Evolutionary conservation across 1,139 yeast genomes (phyloP).

Genomic region (Debaryomyces fabryi): DNA sequence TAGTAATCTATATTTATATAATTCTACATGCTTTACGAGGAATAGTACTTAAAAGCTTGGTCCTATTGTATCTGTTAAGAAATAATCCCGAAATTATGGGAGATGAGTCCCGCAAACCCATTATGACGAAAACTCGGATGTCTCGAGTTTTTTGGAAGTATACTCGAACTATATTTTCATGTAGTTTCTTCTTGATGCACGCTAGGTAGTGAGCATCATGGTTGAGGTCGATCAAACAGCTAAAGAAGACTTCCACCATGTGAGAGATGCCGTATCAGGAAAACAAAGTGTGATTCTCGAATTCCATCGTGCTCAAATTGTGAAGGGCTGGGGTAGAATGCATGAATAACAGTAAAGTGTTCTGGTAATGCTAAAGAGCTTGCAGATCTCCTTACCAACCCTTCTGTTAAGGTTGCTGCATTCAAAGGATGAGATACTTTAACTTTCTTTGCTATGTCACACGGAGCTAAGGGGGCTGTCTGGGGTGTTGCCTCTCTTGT

Average conservation of each 20-base stretch:
- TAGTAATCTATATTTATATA: no score
- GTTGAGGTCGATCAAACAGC: background rate
- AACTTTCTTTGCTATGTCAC: conserved; percentile 18
- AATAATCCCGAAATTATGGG: background rate
- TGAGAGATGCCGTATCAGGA: conserved; percentile 41
- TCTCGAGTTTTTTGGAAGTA: no score
- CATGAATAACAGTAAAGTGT: conserved; percentile 21
- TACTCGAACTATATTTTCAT: no score
- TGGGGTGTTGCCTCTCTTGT: conserved; percentile 20
- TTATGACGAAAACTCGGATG: background rate
- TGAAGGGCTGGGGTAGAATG: conserved; percentile 39
- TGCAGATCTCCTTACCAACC: conserved; percentile 19
- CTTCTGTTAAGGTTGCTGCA: conserved; percentile 12
- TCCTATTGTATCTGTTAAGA: background rate
- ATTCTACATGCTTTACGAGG: no score
- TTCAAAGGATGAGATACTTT: conserved; percentile 20
- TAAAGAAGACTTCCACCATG: conserved; percentile 25
- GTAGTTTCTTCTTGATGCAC: background rate
- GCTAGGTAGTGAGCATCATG: background rate
- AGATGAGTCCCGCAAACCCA: background rate
- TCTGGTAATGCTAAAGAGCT: conserved; percentile 19
- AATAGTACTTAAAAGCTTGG: no score
- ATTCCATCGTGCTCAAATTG: conserved; percentile 48
- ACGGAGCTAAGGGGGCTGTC: conserved; percentile 17
- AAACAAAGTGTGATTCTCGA: conserved; percentile 47